Evolutionary conservation across 1,284 basidiomycete genomes (phyloP).

Genomic region (Tremellales sp.): DNA sequence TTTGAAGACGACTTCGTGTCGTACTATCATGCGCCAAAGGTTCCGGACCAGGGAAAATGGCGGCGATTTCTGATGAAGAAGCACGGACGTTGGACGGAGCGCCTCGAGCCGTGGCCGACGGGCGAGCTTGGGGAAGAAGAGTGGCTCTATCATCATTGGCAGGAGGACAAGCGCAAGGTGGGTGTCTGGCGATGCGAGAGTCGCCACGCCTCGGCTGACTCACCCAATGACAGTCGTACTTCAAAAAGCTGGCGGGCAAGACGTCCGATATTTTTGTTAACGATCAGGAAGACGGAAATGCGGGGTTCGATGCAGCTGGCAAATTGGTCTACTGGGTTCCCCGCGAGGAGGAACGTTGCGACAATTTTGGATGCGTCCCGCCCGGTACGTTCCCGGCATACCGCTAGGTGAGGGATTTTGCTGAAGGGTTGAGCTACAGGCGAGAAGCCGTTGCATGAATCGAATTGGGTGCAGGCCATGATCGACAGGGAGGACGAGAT

Average conservation of each 20-base stretch:
- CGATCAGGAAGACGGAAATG: background rate
- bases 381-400: constrained; percentile 1
- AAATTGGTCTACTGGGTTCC: background rate
- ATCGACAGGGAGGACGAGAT: too few species aligned
- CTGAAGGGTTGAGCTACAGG: too few species aligned
- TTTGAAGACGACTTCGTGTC: constrained; percentile 2
- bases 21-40: constrained; percentile 5
- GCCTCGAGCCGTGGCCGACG: constrained; percentile 11
- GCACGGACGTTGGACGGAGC: constrained; percentile 12
- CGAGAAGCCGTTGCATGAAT: too few species aligned
- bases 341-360: background rate
- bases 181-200: background rate
- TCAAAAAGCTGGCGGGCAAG: background rate
- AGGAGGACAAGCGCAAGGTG: constrained; percentile 8
- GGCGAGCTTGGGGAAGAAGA: constrained; percentile 2
- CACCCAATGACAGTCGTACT: background rate
- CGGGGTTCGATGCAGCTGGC: background rate
- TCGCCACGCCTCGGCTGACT: background rate
- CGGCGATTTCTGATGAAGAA: constrained; percentile 10
- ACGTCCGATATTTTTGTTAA: background rate
- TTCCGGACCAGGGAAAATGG: constrained; percentile 7
- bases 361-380: background rate
- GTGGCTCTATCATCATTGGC: constrained; percentile 16
- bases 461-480: too few species aligned
- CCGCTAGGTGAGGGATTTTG: too few species aligned